Evolutionary conservation across 2,329 filamentous ascomycete genomes (phyloP).

Genomic region (Exophiala bonariae): DNA sequence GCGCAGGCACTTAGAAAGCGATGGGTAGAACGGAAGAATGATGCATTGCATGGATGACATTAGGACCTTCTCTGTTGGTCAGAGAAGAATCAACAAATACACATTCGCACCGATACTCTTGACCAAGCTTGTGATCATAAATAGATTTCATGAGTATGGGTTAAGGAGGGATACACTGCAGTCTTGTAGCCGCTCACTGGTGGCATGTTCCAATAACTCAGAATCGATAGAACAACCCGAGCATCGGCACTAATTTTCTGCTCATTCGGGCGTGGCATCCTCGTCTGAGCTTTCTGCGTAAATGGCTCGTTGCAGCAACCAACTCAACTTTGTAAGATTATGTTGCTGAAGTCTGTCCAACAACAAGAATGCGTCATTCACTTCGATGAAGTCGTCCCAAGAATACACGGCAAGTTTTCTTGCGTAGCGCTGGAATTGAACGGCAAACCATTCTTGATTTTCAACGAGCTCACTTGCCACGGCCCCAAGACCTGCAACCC

Average conservation of each 20-base stretch:
- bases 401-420: constrained; percentile 11
- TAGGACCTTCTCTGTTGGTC: too few relatives aligned
- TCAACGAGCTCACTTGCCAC: constrained; percentile 14
- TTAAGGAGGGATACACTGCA: too few relatives aligned
- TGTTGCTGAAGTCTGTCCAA: constrained; percentile 10
- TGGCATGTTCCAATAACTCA: too few relatives aligned
- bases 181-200: too few relatives aligned
- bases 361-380: constrained; percentile 13
- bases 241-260: too few relatives aligned
- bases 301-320: constrained; percentile 14
- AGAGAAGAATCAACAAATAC: too few relatives aligned
- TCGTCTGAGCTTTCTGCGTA: constrained; percentile 3
- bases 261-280: neutral
- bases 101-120: too few relatives aligned
- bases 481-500: constrained; percentile 13
- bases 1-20: neutral
- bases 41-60: too few relatives aligned
- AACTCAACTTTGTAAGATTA: constrained; percentile 11
- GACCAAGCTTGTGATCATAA: too few relatives aligned
- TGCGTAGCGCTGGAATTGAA: constrained; percentile 18
- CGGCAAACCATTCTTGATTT: constrained; percentile 21
- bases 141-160: too few relatives aligned
- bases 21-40: neutral
- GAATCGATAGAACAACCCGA: too few relatives aligned
- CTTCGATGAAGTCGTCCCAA: constrained; percentile 12